These are phyloP conservation scores for Halophytophthora polymorphica DNA, from an alignment of 352 stramenopile genomes.

Conservation along the genomic window DNA sequence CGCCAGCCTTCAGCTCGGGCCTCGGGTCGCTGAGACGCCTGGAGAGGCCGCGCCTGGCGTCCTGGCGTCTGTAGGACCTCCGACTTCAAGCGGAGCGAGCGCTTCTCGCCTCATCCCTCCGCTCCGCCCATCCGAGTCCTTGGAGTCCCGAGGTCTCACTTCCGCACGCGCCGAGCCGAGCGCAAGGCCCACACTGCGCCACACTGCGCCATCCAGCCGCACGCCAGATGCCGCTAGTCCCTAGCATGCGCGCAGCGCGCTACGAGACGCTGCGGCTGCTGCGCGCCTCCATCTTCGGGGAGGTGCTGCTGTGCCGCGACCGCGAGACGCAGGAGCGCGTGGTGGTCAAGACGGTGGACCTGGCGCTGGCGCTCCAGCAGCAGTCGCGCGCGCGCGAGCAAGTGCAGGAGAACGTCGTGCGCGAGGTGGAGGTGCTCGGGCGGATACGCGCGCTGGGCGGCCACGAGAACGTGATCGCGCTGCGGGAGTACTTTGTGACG, in stretches of 20 bases:
- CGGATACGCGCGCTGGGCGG: constrained; percentile 48
- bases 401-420: constrained; percentile 69
- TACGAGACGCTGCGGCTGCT: constrained; percentile 49
- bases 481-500: constrained; percentile 67
- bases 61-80: too few relatives aligned
- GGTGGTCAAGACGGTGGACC: constrained; percentile 70
- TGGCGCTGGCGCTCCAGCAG: constrained; percentile 51
- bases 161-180: neutral
- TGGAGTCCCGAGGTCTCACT: neutral
- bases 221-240: too few relatives aligned
- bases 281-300: constrained; percentile 61
- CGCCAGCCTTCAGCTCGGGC: too few relatives aligned
- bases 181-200: too few relatives aligned
- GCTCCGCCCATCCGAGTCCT: neutral
- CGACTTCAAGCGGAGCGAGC: too few relatives aligned
- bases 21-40: too few relatives aligned
- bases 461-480: constrained; percentile 68
- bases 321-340: constrained; percentile 49
- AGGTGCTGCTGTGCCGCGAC: constrained; percentile 66
- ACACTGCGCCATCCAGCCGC: neutral
- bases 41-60: too few relatives aligned
- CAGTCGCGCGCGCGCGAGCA: constrained; percentile 42
- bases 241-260: constrained; percentile 27
- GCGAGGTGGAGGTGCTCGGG: constrained; percentile 65
- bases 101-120: too few relatives aligned